Base-by-base conservation (phyloP, 2,329 filamentous ascomycete species). In the Raffaelea arxii region DNA sequence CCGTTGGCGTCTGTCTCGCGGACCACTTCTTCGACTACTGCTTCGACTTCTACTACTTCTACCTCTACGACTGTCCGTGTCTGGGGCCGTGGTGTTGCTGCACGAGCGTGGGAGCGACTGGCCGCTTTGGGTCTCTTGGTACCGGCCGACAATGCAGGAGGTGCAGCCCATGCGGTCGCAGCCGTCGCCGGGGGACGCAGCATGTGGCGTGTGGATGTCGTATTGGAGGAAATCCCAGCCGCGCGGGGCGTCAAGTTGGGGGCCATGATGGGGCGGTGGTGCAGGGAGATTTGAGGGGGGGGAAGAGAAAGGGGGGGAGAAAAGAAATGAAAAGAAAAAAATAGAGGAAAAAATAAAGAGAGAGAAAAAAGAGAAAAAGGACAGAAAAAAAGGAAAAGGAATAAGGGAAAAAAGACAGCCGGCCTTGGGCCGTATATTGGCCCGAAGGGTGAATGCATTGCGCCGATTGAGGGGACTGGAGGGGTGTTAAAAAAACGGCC, bases 121-220 rank as follows among this genome's bases (percentile, higher is more conserved):
- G 74, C 82, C 2, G 72, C 77, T n/a, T 68, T 82, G 27, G 83
- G 82, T 1, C 60, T 92, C 27, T 65, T 91, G 9, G 72, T 90
- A 50, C 80, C 84, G 4, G 80, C 77, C 3, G 76, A 75, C 16
- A 73, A 82, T 56, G 40, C 39, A 22, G 37, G 27, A 22, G 24
- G 23, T 30, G 43, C 43, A 63, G 61, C 23, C 64, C 64, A 27
- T 3, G 30, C 39, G 22, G 70, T 30, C 5, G 27, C 27, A 23
- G 71, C 71, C 18, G 77, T 78, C 3, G 60, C 79, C 18, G 79
- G 80, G 58, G 77, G 75, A 48, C 77, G 77, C 61, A 52, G 53
- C 39, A 84, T 84, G 81, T 84, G 82, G 69, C 81, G 80, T 64
- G 76, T 84, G 27, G 86, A 92, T 61, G 79, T 92, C 25, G 76